phyloP scores from a whole-genome alignment of 495 filamentous ascomycete genomes.

The Aspergillus bertholletiae region DNA sequence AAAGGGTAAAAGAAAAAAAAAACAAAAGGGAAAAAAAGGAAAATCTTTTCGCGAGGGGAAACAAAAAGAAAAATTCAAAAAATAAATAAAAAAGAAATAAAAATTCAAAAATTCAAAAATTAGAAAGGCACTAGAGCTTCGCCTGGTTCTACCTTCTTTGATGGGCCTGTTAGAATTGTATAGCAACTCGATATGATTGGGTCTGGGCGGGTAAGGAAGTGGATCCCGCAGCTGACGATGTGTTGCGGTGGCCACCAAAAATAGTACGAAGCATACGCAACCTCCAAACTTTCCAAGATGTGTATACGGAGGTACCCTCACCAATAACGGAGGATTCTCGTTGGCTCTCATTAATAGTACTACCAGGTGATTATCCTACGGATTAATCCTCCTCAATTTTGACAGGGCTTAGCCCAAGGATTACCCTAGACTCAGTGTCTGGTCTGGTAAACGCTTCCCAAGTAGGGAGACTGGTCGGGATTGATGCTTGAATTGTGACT shows the following conservation, averaged over 20 bases:
- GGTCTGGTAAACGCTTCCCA: slow-evolving; percentile 2
- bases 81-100: neutral
- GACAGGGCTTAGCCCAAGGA: no score
- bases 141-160: neutral
- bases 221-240: slow-evolving; percentile 8
- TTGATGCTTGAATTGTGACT: neutral
- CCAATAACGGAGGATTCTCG: neutral
- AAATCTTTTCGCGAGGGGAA: neutral
- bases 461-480: neutral
- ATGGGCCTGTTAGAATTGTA: neutral
- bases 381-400: no score
- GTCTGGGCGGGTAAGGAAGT: neutral
- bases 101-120: slow-evolving; percentile 1
- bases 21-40: neutral
- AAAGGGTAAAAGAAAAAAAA: neutral
- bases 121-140: neutral
- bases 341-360: no score
- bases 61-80: neutral
- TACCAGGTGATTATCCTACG: no score
- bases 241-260: slow-evolving; percentile 13
- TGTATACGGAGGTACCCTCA: neutral
- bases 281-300: slow-evolving; percentile 16
- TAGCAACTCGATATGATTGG: neutral
- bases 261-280: slow-evolving; percentile 24
- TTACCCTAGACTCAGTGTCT: slow-evolving; percentile 5